These are phyloP conservation scores for Sporothrix curviconia DNA, from an alignment of 2,329 filamentous ascomycete species.

Conservation along the genomic window DNA sequence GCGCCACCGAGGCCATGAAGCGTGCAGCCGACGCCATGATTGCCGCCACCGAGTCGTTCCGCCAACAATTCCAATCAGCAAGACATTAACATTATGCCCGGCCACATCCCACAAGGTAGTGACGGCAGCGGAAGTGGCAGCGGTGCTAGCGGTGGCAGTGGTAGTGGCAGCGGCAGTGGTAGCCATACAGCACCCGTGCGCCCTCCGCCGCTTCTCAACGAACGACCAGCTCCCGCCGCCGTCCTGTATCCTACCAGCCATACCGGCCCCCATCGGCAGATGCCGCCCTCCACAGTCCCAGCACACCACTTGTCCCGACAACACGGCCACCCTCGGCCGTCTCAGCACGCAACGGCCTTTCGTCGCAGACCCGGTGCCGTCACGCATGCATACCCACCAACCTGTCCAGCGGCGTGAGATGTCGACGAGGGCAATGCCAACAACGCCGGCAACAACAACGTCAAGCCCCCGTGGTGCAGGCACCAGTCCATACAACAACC, in stretches of 20 bases:
- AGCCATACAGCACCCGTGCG: background rate
- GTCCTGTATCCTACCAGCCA: constrained; percentile 18
- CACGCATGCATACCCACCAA: background rate
- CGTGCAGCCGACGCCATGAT: constrained; percentile 27
- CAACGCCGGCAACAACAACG: background rate
- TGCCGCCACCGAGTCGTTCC: constrained; percentile 26
- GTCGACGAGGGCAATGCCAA: too few species aligned
- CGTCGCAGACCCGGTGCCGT: background rate
- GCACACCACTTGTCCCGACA: too few species aligned
- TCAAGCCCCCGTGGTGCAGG: background rate
- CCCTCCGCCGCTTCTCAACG: background rate
- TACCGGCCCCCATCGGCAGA: constrained; percentile 11
- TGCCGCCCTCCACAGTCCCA: background rate
- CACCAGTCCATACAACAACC: background rate
- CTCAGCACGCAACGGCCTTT: background rate
- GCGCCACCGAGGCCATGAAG: constrained; percentile 27
- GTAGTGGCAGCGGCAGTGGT: background rate
- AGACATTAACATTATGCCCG: background rate
- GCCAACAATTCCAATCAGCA: constrained; percentile 21
- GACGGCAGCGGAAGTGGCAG: background rate
- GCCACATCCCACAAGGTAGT: background rate
- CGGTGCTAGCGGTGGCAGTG: background rate
- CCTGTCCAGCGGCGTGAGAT: background rate
- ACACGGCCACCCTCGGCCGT: background rate
- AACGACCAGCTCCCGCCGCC: background rate